phyloP scores from a whole-genome alignment of 306 rosid genomes.

The Medicago lupulina region DNA sequence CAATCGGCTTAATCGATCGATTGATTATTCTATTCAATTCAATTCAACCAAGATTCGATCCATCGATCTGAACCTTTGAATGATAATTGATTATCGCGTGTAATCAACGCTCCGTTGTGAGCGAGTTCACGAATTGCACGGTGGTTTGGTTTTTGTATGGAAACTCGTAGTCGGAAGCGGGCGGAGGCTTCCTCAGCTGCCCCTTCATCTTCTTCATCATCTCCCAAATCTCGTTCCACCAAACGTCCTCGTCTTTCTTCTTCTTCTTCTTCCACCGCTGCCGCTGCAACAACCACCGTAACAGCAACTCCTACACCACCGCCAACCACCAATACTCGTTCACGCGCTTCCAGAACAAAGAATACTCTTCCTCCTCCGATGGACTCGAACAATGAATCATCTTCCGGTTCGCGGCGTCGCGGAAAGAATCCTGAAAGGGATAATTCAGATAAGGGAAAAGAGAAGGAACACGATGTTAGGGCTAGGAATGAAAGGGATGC shows the following conservation, averaged over 20 bases:
- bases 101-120: constrained; percentile 81
- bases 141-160: constrained; percentile 98
- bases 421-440: constrained; percentile 71
- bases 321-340: constrained; percentile 57
- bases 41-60: constrained; percentile 40
- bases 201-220: constrained; percentile 91
- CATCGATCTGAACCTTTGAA: constrained; percentile 33
- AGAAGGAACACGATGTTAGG: constrained; percentile 80
- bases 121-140: constrained; percentile 76
- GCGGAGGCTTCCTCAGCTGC: constrained; percentile 99
- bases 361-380: constrained; percentile 47
- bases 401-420: constrained; percentile 88
- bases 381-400: constrained; percentile 86
- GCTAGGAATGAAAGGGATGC: constrained; percentile 79
- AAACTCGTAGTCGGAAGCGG: constrained; percentile 99
- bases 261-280: constrained; percentile 40
- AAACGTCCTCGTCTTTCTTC: constrained; percentile 78
- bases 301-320: not conserved
- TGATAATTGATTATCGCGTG: constrained; percentile 48
- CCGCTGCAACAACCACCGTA: constrained; percentile 32
- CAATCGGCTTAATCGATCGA: constrained; percentile 32
- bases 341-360: constrained; percentile 62
- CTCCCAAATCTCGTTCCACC: constrained; percentile 78
- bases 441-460: constrained; percentile 81
- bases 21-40: constrained; percentile 34